These are phyloP conservation scores for Dioscorea cayenensis DNA, from an alignment of 116 monocot genomes.

Conservation along the genomic window DNA sequence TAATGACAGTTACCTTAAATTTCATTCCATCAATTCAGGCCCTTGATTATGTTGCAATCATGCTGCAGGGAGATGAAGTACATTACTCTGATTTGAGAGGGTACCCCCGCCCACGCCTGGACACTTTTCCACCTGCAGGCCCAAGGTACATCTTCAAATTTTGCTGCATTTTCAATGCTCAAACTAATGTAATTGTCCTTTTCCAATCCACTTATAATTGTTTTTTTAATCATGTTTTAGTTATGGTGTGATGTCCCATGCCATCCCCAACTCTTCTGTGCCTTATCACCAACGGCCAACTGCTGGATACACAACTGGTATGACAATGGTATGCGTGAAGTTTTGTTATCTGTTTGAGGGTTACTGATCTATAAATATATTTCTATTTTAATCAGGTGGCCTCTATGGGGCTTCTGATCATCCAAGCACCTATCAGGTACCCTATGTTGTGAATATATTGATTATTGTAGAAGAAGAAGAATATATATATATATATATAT, in stretches of 20 bases:
- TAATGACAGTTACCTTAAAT: not conserved
- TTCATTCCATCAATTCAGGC: not conserved
- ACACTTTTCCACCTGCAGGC: conserved; percentile 22
- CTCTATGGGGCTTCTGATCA: conserved; percentile 7
- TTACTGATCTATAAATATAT: not conserved
- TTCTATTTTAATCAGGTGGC: not conserved
- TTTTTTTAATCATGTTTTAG: conserved; percentile 4
- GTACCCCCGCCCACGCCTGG: conserved; percentile 38
- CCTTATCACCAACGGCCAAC: conserved; percentile 16
- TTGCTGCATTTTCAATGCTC: not conserved
- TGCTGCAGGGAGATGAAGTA: conserved; percentile 31
- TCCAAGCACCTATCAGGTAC: conserved; percentile 14
- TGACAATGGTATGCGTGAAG: not conserved
- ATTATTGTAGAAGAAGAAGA: too few species aligned
- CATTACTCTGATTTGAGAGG: conserved; percentile 31
- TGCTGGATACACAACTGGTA: conserved; percentile 23
- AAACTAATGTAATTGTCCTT: not conserved
- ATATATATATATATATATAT: too few species aligned
- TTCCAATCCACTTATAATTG: not conserved
- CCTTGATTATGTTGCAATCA: not conserved
- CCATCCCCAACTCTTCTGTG: conserved; percentile 9
- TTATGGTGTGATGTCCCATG: conserved; percentile 13
- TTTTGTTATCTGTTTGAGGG: not conserved
- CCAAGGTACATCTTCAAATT: conserved; percentile 20
- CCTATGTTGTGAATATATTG: not conserved